phyloP scores from a whole-genome alignment of 139 green algal species.

The Marvania coccoides region DNA sequence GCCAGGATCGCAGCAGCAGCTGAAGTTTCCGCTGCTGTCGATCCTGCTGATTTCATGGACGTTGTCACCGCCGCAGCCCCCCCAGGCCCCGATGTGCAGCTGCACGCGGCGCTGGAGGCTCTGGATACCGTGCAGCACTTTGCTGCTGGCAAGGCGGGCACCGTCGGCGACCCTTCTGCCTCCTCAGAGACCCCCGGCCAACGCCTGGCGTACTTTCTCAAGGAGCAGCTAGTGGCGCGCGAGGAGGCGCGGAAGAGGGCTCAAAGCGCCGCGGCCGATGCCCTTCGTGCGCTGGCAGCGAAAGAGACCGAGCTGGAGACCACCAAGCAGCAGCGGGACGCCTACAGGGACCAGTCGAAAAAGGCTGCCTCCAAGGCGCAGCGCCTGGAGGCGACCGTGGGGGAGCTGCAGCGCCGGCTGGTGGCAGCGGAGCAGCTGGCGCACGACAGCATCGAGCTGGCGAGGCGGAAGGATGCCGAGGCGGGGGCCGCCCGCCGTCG shows the following conservation, averaged over 20 bases:
- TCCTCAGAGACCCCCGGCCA: constrained; percentile 15
- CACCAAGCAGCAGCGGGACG: not conserved
- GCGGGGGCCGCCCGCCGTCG: too few relatives aligned
- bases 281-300: not conserved
- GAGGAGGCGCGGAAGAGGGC: constrained; percentile 5
- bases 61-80: not conserved
- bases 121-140: not conserved
- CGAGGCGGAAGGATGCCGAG: not conserved
- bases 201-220: constrained; percentile 33
- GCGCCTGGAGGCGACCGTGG: not conserved
- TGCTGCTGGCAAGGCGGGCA: not conserved
- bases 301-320: constrained; percentile 3
- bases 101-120: not conserved
- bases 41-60: not conserved
- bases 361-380: not conserved
- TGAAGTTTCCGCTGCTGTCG: not conserved
- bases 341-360: constrained; percentile 3
- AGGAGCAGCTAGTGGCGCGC: constrained; percentile 20
- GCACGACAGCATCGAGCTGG: not conserved
- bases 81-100: not conserved
- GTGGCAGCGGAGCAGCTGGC: constrained; percentile 5
- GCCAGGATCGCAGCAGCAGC: not conserved
- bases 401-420: constrained; percentile 1
- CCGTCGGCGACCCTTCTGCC: not conserved
- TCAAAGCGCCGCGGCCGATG: not conserved